phyloP scores from a whole-genome alignment of 345 rosid species.

The Heritiera fomes region DNA sequence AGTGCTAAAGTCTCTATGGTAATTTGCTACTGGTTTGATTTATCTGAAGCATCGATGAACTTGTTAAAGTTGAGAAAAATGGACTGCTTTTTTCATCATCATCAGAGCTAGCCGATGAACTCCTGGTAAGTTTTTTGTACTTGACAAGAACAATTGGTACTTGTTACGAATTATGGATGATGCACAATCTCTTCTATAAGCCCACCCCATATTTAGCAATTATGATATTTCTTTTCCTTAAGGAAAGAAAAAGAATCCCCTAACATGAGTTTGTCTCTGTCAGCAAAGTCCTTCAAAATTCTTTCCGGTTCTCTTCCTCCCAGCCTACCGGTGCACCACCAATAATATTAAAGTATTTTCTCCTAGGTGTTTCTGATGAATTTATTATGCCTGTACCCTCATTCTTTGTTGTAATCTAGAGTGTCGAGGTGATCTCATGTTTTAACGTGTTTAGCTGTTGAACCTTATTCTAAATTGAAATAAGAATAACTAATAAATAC shows the following conservation, averaged over 20 bases:
- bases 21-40: slow-evolving; percentile 15
- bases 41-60: slow-evolving; percentile 73
- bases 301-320: not conserved
- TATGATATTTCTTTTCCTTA: not conserved
- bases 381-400: not conserved
- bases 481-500: not conserved
- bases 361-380: not conserved
- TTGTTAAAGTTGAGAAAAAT: slow-evolving; percentile 72
- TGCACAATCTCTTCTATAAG: not conserved
- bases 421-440: not conserved
- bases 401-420: slow-evolving; percentile 10
- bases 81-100: slow-evolving; percentile 97
- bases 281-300: slow-evolving; percentile 2
- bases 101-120: slow-evolving; percentile 84
- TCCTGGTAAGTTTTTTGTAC: slow-evolving; percentile 53
- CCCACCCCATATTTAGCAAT: not conserved
- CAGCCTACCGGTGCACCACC: not conserved
- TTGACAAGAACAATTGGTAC: not conserved
- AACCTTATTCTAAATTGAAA: not conserved
- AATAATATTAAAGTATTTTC: not conserved
- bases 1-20: not conserved
- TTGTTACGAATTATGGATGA: not conserved
- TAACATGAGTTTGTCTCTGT: not conserved
- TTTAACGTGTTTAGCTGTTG: not conserved
- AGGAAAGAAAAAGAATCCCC: not conserved